Percentiles rank a stretch among this genome's conserved stretches.
phyloP scores from a whole-genome alignment of 176 grass and related monocot species.

The Calamus simplicifolius region DNA sequence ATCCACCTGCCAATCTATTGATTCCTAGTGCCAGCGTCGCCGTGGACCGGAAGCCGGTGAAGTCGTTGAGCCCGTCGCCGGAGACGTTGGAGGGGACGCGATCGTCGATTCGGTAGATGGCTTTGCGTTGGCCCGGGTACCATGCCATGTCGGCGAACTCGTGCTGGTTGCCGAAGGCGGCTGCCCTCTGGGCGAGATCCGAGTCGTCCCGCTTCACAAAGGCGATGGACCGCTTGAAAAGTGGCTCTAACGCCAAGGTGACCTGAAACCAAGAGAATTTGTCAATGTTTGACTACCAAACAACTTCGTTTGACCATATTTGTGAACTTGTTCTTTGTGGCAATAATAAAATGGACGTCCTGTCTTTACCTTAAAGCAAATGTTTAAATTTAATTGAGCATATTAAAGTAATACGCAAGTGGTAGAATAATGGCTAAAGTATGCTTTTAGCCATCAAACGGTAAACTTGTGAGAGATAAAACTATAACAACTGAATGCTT shows the following conservation, averaged over 20 bases:
- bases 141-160: slow-evolving; percentile 10
- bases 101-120: slow-evolving; percentile 38
- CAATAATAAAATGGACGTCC: no score
- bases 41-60: slow-evolving; percentile 34
- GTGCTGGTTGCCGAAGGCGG: slow-evolving; percentile 6
- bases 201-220: not conserved
- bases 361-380: no score
- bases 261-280: slow-evolving; percentile 2
- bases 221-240: slow-evolving; percentile 10
- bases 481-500: no score
- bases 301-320: no score
- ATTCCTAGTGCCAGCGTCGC: slow-evolving; percentile 3
- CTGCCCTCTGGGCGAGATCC: slow-evolving; percentile 4
- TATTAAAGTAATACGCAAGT: no score
- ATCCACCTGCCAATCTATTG: slow-evolving; percentile 22
- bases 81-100: slow-evolving; percentile 30
- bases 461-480: no score
- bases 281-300: no score
- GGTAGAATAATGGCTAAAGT: no score
- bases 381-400: no score
- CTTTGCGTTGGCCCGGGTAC: slow-evolving; percentile 29
- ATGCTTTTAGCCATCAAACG: no score
- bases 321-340: no score
- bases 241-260: not conserved
- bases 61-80: slow-evolving; percentile 35